Percentiles rank a stretch among this genome's conserved stretches.
Evolutionary conservation across 805 yeast species (phyloP).

Genomic region (Pichia nanzhaoensis): DNA sequence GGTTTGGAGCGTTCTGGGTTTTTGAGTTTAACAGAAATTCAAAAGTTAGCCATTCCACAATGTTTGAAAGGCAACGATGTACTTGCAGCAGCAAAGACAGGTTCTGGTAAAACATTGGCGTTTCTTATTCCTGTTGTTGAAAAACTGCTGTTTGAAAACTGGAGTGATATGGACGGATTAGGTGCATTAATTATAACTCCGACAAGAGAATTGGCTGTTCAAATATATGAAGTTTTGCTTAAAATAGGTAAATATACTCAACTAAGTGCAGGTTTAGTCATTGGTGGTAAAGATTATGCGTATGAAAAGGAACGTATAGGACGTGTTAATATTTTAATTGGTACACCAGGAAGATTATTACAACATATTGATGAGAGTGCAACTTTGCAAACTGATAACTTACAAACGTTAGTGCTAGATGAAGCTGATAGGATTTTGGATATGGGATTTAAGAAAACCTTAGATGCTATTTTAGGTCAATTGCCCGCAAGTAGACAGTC

Average conservation of each 20-base stretch:
- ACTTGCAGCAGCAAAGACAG: slow-evolving; percentile 84
- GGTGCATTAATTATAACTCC: slow-evolving; percentile 90
- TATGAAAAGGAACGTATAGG: slow-evolving; percentile 77
- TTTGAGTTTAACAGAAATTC: slow-evolving; percentile 78
- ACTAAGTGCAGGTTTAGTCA: slow-evolving; percentile 84
- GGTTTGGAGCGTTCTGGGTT: slow-evolving; percentile 80
- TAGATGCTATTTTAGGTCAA: slow-evolving; percentile 73
- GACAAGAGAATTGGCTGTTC: slow-evolving; percentile 86
- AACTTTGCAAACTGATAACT: slow-evolving; percentile 64
- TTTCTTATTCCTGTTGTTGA: slow-evolving; percentile 77
- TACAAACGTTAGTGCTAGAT: slow-evolving; percentile 76
- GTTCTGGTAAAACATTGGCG: slow-evolving; percentile 87
- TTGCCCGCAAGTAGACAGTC: slow-evolving; percentile 81
- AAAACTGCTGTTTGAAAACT: slow-evolving; percentile 56
- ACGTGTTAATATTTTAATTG: slow-evolving; percentile 73
- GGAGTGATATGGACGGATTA: slow-evolving; percentile 81
- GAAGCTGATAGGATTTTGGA: slow-evolving; percentile 92
- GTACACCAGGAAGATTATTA: slow-evolving; percentile 86
- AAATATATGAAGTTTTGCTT: slow-evolving; percentile 80
- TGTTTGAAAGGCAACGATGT: slow-evolving; percentile 74
- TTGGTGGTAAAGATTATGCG: slow-evolving; percentile 86
- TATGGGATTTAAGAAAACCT: slow-evolving; percentile 83
- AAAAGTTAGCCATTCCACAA: slow-evolving; percentile 66
- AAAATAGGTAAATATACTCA: slow-evolving; percentile 69
- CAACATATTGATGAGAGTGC: slow-evolving; percentile 90